Conservation (phyloP, 163 green algal species). For the Scenedesmus sp. region DNA sequence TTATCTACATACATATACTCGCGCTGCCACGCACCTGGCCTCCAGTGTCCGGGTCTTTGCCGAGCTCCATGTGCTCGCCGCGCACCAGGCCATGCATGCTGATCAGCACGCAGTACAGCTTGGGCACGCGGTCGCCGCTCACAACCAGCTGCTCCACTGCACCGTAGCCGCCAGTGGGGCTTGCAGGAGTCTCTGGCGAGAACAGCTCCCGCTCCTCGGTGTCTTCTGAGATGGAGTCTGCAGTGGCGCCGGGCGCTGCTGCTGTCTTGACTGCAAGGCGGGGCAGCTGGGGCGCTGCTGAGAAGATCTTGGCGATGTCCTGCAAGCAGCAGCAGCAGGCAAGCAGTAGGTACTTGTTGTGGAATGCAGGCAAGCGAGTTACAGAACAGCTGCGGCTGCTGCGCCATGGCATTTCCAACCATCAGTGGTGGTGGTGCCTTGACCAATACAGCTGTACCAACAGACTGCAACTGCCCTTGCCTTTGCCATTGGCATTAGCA, state of each 20-base stretch:
- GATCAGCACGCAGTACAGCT: conserved; percentile 96
- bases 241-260: not conserved
- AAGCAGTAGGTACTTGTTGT: not conserved
- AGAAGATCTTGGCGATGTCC: conserved; percentile 40
- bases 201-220: conserved; percentile 33
- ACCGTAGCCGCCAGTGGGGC: not conserved
- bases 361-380: not conserved
- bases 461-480: not conserved
- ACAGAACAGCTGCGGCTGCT: not conserved
- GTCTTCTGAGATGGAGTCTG: not conserved
- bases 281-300: not conserved
- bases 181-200: conserved; percentile 27
- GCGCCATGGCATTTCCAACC: not conserved
- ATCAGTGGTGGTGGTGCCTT: no score
- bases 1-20: not conserved
- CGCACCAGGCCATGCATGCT: conserved; percentile 94
- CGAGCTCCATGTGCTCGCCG: conserved; percentile 95
- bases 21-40: conserved; percentile 80
- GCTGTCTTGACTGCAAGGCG: conserved; percentile 25
- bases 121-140: conserved; percentile 50
- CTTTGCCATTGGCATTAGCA: no score
- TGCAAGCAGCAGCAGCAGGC: not conserved
- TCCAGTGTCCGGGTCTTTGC: conserved; percentile 94
- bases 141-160: conserved; percentile 30
- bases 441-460: not conserved